Percentiles rank a stretch among this genome's conserved stretches.
Conservation (phyloP, 1,139 yeast genomes). For the Nadsonia starkeyi-henricii region DNA sequence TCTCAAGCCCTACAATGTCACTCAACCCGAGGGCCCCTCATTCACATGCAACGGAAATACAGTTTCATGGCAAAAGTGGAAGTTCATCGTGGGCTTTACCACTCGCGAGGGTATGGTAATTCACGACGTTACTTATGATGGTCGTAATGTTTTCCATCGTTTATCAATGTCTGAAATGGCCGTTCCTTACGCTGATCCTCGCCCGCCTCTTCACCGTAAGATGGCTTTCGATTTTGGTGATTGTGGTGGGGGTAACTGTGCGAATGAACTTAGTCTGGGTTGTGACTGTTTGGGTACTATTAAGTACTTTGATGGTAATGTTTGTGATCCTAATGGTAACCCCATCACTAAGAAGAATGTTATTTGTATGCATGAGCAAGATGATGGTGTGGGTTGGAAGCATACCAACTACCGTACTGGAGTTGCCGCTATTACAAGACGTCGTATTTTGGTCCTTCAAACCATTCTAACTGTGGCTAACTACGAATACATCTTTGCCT, state of each 20-base stretch:
- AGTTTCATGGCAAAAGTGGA: slow-evolving; percentile 84
- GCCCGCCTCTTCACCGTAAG: slow-evolving; percentile 82
- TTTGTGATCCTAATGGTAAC: slow-evolving; percentile 49
- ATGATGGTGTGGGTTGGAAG: slow-evolving; percentile 66
- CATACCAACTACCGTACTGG: slow-evolving; percentile 75
- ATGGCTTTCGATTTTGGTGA: slow-evolving; percentile 90
- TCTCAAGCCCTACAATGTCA: slow-evolving; percentile 60
- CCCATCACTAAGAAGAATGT: slow-evolving; percentile 57
- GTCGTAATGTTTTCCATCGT: slow-evolving; percentile 70
- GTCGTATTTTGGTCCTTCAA: slow-evolving; percentile 75
- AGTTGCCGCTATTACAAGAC: slow-evolving; percentile 64
- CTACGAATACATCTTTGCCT: slow-evolving; percentile 71
- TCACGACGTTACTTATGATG: slow-evolving; percentile 67
- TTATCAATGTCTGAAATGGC: slow-evolving; percentile 78
- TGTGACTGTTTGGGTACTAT: slow-evolving; percentile 86
- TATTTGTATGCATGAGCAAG: slow-evolving; percentile 85
- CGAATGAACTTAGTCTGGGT: slow-evolving; percentile 62
- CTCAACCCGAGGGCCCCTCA: slow-evolving; percentile 82
- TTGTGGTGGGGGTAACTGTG: slow-evolving; percentile 75
- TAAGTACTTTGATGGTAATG: slow-evolving; percentile 59
- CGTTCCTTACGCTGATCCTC: slow-evolving; percentile 84
- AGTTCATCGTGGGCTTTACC: slow-evolving; percentile 59
- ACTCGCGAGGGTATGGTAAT: slow-evolving; percentile 77
- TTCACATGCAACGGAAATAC: slow-evolving; percentile 55
- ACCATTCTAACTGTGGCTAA: slow-evolving; percentile 84